Conservation (phyloP, 2,329 filamentous ascomycete genomes). For the Phoma sp. region DNA sequence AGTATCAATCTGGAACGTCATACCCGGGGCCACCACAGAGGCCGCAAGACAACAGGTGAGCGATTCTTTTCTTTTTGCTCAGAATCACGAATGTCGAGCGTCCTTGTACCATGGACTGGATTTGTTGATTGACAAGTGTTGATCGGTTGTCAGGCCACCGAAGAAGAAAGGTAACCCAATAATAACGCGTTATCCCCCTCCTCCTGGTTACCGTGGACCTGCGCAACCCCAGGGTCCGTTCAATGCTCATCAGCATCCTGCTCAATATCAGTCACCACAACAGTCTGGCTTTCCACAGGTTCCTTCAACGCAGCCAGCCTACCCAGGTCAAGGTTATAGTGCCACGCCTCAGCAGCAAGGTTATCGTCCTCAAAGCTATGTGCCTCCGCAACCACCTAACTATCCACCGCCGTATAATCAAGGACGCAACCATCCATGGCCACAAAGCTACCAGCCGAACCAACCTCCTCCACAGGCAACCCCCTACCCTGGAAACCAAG, state of each 20-base stretch:
- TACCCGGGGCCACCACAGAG: constrained; percentile 35
- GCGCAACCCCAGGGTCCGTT: constrained; percentile 43
- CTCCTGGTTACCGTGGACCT: constrained; percentile 54
- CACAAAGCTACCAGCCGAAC: constrained; percentile 33
- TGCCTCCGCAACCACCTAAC: constrained; percentile 27
- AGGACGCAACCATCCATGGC: constrained; percentile 36
- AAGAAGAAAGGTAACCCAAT: constrained; percentile 59
- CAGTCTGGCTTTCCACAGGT: constrained; percentile 39
- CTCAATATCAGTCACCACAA: constrained; percentile 35
- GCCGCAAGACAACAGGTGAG: constrained; percentile 45
- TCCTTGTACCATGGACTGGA: not conserved
- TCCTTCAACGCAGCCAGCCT: constrained; percentile 27
- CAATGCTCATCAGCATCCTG: constrained; percentile 32
- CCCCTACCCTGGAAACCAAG: constrained; percentile 29
- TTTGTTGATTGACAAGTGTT: constrained; percentile 20
- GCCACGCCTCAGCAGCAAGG: constrained; percentile 26
- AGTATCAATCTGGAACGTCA: constrained; percentile 36
- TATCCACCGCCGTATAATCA: constrained; percentile 32
- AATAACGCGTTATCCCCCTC: constrained; percentile 59
- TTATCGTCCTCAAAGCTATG: constrained; percentile 36
- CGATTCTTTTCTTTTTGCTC: constrained; percentile 1
- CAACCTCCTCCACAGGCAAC: constrained; percentile 33
- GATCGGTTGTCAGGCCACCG: constrained; percentile 32
- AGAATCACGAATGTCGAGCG: not conserved
- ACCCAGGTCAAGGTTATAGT: constrained; percentile 33